Evolutionary conservation across 73 alveolate genomes (phyloP), one percentile per base, ranked within the genome.

Genomic region (Urostyla sp.): DNA sequence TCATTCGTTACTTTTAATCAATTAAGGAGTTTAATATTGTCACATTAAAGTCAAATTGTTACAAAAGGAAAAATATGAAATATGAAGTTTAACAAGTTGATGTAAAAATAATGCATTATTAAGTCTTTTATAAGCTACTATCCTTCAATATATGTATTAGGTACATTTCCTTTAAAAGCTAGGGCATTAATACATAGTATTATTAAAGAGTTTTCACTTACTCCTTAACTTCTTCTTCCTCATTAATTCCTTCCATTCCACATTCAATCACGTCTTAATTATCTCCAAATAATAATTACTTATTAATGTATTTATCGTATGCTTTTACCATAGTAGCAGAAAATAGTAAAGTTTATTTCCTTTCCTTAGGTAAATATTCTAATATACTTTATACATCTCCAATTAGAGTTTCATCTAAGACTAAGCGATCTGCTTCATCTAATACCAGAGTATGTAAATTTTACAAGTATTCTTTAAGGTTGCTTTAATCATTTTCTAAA

Each of bases 351-450:
- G 98, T 92, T 49, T 76, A 82, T 55, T 96, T n/a, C n/a, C n/a
- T 78, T 46, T 89, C 89, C 27, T 79, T 84, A 15, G 96, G 94
- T 38, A 90, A 44, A 54, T 38, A 72, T 46, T 69, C 82, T 36
- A 93, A 63, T 3, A 93, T 93, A 31, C 57, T 34, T 37, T 85
- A 67, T n/a, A 90, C 43, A 50, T 93, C 96, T 16, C 94, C 92
- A 28, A 35, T 75, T 83, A 93, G 76, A 67, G 95, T 90, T 56
- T 93, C 97, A 85, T 88, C 90, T 51, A 92, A 91, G 58, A 94
- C 60, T 45, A 97, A 56, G 74, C 97, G 87, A 87, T 97, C 99
- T 48, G 96, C 97, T 88, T 97, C 99, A 91, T 97, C 99, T 75
- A 97, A 84, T 21, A 97, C 96, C 20, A 97, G 79, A 79, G 85